Conservation (phyloP, 495 filamentous ascomycete genomes). For the Aspergillus bertholletiae region DNA sequence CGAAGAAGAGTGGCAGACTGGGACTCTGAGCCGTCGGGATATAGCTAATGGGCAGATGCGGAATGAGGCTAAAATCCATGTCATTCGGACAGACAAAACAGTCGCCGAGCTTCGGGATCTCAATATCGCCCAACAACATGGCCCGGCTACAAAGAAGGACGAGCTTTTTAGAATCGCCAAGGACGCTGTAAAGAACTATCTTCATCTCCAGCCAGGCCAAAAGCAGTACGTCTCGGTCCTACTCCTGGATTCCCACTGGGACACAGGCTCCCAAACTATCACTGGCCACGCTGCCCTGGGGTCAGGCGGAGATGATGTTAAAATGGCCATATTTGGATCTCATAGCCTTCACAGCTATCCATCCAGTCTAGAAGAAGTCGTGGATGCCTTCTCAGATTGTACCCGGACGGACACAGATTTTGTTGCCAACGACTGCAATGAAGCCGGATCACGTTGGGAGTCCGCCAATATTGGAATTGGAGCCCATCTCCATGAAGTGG, state of each 20-base stretch:
- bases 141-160: conserved; percentile 59
- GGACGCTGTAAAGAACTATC: conserved; percentile 71
- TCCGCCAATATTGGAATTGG: conserved; percentile 88
- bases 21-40: conserved; percentile 71
- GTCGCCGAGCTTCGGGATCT: conserved; percentile 77
- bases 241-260: conserved; percentile 85
- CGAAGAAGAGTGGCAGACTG: conserved; percentile 89
- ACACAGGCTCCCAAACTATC: conserved; percentile 62
- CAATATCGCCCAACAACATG: conserved; percentile 76
- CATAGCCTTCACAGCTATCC: conserved; percentile 88
- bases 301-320: conserved; percentile 63
- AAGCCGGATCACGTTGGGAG: conserved; percentile 87
- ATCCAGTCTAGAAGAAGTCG: conserved; percentile 76
- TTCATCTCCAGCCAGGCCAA: conserved; percentile 68
- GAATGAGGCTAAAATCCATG: conserved; percentile 83
- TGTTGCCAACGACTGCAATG: conserved; percentile 79
- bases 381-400: conserved; percentile 82
- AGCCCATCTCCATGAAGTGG: conserved; percentile 84
- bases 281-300: conserved; percentile 80
- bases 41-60: conserved; percentile 65
- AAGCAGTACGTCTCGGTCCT: conserved; percentile 82
- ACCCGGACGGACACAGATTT: conserved; percentile 78
- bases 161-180: conserved; percentile 72
- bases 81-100: conserved; percentile 79
- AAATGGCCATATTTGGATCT: conserved; percentile 85